Conservation (phyloP, 2,329 filamentous ascomycete species). For the Cercospora berteroae region DNA sequence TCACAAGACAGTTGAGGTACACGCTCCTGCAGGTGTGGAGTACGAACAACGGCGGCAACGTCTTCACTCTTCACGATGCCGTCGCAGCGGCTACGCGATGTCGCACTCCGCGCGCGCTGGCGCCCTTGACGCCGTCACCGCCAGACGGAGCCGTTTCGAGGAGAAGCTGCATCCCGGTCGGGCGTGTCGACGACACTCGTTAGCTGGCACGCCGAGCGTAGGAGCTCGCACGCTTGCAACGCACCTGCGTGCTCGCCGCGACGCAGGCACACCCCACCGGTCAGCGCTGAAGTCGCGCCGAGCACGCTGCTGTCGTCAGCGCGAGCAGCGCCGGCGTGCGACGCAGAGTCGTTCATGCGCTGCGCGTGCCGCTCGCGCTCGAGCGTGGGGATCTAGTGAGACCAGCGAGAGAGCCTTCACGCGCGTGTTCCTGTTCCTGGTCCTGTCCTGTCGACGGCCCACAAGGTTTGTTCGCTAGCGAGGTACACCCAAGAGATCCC, state of each 20-base stretch:
- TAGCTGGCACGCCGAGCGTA: constrained; percentile 15
- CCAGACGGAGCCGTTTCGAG: constrained; percentile 20
- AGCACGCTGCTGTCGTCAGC: not conserved
- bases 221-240: constrained; percentile 15
- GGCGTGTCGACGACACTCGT: constrained; percentile 17
- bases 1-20: constrained; percentile 11
- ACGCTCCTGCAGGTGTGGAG: constrained; percentile 18
- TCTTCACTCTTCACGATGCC: constrained; percentile 5
- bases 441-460: not conserved
- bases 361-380: constrained; percentile 4
- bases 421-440: constrained; percentile 24
- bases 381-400: not conserved
- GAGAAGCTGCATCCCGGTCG: constrained; percentile 23
- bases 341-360: not conserved
- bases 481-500: constrained; percentile 21
- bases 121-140: constrained; percentile 15
- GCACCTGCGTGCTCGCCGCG: not conserved
- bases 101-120: constrained; percentile 12
- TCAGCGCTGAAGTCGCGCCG: constrained; percentile 2
- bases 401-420: not conserved
- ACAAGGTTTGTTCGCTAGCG: constrained; percentile 17
- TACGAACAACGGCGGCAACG: constrained; percentile 17
- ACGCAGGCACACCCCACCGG: not conserved
- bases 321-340: not conserved
- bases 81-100: constrained; percentile 15